A percentile compares a stretch with the other conserved stretches of the same genome.
Evolutionary conservation across 2,329 filamentous ascomycete genomes (phyloP).

Genomic region (Ophiocordyceps polyrhachis-furcata): DNA sequence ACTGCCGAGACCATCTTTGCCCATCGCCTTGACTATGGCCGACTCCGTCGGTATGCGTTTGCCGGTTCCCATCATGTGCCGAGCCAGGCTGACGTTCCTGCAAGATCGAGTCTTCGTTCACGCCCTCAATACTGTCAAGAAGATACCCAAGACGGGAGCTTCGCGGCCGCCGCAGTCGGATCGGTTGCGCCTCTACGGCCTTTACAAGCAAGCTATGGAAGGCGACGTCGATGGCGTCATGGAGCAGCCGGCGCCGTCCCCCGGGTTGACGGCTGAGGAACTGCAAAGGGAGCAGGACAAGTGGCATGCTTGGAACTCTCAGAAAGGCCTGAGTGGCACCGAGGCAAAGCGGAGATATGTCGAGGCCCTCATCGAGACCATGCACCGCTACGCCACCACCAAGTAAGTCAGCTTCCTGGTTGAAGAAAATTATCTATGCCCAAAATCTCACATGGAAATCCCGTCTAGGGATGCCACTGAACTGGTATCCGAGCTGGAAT

Average conservation of each 20-base stretch:
- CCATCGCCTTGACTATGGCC: conserved; percentile 12
- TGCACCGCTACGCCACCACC: conserved; percentile 89
- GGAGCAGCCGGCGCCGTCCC: conserved; percentile 48
- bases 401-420: conserved; percentile 27
- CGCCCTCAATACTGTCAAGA: conserved; percentile 96
- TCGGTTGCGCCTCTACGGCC: conserved; percentile 80
- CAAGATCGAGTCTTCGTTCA: conserved; percentile 95
- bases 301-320: conserved; percentile 91
- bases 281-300: conserved; percentile 43
- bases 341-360: conserved; percentile 92
- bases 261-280: conserved; percentile 30
- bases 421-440: too few species aligned
- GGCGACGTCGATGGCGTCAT: conserved; percentile 91
- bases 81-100: background rate
- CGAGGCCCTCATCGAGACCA: conserved; percentile 82
- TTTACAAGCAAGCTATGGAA: conserved; percentile 99
- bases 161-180: conserved; percentile 71
- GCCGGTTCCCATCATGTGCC: background rate
- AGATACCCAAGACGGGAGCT: conserved; percentile 84
- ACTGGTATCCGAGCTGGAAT: conserved; percentile 87
- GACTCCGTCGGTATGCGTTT: conserved; percentile 18
- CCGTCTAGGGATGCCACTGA: conserved; percentile 53
- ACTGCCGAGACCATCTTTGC: background rate
- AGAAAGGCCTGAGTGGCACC: conserved; percentile 65
- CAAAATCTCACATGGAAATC: too few species aligned